phyloP scores from a whole-genome alignment of 2,329 filamentous ascomycete genomes.

The Colletotrichum gigasporum region DNA sequence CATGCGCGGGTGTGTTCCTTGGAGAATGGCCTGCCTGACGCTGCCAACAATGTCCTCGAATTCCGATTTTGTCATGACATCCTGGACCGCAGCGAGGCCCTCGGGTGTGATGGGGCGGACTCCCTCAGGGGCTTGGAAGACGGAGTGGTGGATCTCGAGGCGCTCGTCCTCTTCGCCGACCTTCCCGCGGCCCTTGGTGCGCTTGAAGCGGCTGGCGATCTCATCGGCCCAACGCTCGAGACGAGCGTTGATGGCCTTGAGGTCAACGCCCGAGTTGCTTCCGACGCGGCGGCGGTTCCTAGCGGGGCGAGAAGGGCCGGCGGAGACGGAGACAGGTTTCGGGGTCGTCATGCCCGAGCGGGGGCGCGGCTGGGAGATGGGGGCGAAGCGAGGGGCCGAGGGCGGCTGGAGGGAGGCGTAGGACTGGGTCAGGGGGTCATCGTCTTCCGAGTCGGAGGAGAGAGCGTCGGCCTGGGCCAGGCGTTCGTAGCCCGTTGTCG shows the following conservation, averaged over 20 bases:
- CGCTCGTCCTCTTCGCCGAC: slow-evolving; percentile 83
- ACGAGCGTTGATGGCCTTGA: slow-evolving; percentile 97
- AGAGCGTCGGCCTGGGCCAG: slow-evolving; percentile 83
- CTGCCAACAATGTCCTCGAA: slow-evolving; percentile 92
- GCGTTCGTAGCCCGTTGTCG: slow-evolving; percentile 85
- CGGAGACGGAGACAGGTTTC: slow-evolving; percentile 49
- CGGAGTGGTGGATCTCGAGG: slow-evolving; percentile 95
- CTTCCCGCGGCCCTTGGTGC: slow-evolving; percentile 77
- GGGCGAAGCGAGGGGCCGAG: slow-evolving; percentile 71
- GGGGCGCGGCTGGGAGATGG: slow-evolving; percentile 68
- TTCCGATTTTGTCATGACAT: slow-evolving; percentile 78
- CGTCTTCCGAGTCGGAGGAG: slow-evolving; percentile 75
- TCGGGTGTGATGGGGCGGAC: slow-evolving; percentile 83
- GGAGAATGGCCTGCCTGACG: slow-evolving; percentile 87
- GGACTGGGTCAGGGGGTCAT: slow-evolving; percentile 64
- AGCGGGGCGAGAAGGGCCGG: slow-evolving; percentile 41
- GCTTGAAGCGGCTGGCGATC: slow-evolving; percentile 97
- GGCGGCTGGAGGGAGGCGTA: slow-evolving; percentile 66
- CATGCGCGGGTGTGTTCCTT: slow-evolving; percentile 92
- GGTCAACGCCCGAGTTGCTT: slow-evolving; percentile 91
- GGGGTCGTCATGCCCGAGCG: slow-evolving; percentile 69
- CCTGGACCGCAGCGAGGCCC: slow-evolving; percentile 70
- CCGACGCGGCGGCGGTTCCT: slow-evolving; percentile 58
- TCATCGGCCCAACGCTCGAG: slow-evolving; percentile 98
- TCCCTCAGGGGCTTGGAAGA: slow-evolving; percentile 93